A percentile compares a stretch with the other conserved stretches of the same genome.
Conservation (phyloP, 768 basidiomycete genomes). For the Agrocybe pediades region DNA sequence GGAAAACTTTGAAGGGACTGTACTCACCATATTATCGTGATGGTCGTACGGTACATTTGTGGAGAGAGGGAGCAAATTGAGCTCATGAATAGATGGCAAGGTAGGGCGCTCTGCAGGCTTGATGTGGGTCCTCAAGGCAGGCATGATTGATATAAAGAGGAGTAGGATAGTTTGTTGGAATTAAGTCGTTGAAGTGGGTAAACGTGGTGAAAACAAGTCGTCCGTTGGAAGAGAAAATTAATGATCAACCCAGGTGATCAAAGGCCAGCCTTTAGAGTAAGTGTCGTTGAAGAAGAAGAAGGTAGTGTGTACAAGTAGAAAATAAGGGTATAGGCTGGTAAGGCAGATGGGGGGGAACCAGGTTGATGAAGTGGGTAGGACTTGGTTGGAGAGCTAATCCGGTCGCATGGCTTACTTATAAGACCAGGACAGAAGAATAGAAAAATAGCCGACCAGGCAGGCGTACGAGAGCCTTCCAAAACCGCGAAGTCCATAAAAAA, state of each 20-base stretch:
- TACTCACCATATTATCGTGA: conserved; percentile 19
- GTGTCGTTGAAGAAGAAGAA: conserved; percentile 16
- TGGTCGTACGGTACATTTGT: conserved; percentile 20
- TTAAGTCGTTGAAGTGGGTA: conserved; percentile 4
- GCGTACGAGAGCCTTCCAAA: no score
- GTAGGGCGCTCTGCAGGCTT: conserved; percentile 39
- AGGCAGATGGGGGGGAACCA: conserved; percentile 11
- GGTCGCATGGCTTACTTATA: conserved; percentile 27
- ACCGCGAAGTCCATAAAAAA: no score
- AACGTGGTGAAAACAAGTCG: conserved; percentile 15
- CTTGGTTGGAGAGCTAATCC: conserved; percentile 11
- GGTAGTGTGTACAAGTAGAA: conserved; percentile 21
- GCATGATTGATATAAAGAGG: conserved; percentile 3
- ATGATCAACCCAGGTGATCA: conserved; percentile 36
- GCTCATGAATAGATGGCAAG: conserved; percentile 54
- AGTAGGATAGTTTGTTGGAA: conserved; percentile 4
- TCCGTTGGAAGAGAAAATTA: conserved; percentile 19
- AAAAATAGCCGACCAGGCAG: background rate
- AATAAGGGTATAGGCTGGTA: conserved; percentile 24
- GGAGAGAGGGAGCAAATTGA: conserved; percentile 38
- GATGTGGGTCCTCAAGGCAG: conserved; percentile 13
- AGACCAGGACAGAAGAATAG: conserved; percentile 18
- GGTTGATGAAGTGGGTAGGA: conserved; percentile 8
- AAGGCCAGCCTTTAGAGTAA: conserved; percentile 39
- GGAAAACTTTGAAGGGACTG: background rate